These are phyloP conservation scores for Saksenaea vasiformis DNA, from an alignment of 371 early-diverging fungal species.

Conservation along the genomic window DNA sequence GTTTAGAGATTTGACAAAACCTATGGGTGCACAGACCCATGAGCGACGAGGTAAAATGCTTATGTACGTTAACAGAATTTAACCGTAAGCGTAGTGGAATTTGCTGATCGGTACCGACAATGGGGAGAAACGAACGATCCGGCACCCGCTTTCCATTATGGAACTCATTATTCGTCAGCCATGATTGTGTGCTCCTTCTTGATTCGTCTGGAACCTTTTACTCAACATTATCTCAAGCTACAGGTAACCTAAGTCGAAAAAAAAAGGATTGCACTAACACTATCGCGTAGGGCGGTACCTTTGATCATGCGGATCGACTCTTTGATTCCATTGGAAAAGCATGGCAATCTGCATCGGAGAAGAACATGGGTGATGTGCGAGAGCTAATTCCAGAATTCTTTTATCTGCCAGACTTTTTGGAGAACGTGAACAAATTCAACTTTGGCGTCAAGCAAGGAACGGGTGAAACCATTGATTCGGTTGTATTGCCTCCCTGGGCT, in stretches of 20 bases:
- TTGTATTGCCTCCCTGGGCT: conserved; percentile 87
- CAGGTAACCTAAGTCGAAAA: conserved; percentile 42
- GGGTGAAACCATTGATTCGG: conserved; percentile 75
- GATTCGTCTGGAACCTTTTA: conserved; percentile 86
- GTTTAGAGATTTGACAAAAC: conserved; percentile 83
- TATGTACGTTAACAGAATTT: conserved; percentile 47
- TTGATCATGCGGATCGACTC: conserved; percentile 83
- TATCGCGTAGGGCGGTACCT: conserved; percentile 72
- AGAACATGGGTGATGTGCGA: conserved; percentile 82
- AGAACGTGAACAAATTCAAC: conserved; percentile 84
- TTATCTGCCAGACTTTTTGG: conserved; percentile 84
- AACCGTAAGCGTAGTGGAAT: conserved; percentile 48
- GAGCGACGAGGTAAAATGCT: conserved; percentile 61
- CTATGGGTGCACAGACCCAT: conserved; percentile 82
- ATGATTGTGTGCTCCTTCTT: conserved; percentile 85
- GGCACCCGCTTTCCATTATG: conserved; percentile 81
- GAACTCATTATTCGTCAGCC: conserved; percentile 91
- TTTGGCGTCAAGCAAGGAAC: conserved; percentile 77
- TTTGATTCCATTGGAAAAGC: conserved; percentile 69
- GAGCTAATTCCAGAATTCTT: conserved; percentile 92
- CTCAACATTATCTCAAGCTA: conserved; percentile 74
- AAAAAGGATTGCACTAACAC: neutral
- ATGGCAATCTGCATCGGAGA: conserved; percentile 70
- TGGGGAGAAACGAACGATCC: conserved; percentile 76
- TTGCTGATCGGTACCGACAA: conserved; percentile 58